Percentiles rank a stretch among this genome's conserved stretches.
phyloP scores from a whole-genome alignment of 306 rosid species.

The Gleditsia sinensis region DNA sequence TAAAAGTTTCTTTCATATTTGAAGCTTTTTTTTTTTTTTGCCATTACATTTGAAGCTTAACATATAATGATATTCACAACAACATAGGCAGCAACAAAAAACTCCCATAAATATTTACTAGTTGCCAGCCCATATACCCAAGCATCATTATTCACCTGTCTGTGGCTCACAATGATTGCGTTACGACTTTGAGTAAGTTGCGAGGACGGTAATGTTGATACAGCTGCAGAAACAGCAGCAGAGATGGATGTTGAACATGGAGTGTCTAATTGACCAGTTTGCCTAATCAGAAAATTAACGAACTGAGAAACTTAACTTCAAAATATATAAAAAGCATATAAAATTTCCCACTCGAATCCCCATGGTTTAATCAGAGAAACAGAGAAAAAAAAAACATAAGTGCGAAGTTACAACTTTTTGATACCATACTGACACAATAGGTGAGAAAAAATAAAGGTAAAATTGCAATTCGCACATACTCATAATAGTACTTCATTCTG shows the following conservation, averaged over 20 bases:
- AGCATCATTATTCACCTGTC: conserved; percentile 75
- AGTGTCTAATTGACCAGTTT: conserved; percentile 44
- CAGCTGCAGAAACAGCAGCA: conserved; percentile 43
- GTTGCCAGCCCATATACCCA: not conserved
- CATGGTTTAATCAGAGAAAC: not conserved
- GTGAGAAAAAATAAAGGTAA: not conserved
- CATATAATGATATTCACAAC: too few species aligned
- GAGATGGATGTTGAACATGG: conserved; percentile 55
- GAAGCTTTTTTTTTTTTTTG: too few species aligned
- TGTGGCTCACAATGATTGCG: conserved; percentile 87
- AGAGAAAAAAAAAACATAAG: too few species aligned
- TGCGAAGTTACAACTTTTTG: not conserved
- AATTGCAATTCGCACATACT: not conserved
- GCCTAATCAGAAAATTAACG: conserved; percentile 49
- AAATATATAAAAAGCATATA: not conserved
- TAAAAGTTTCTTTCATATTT: not conserved
- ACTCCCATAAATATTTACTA: too few species aligned
- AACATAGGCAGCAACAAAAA: too few species aligned
- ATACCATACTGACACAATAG: not conserved
- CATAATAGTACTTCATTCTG: not conserved
- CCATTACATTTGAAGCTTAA: too few species aligned
- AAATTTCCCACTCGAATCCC: not conserved
- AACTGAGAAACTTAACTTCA: conserved; percentile 1
- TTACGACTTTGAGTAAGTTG: conserved; percentile 60
- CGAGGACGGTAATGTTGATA: conserved; percentile 36